Percentiles rank a stretch among this genome's conserved stretches.
phyloP scores from a whole-genome alignment of 805 yeast genomes.

The Saturnispora quitensis region DNA sequence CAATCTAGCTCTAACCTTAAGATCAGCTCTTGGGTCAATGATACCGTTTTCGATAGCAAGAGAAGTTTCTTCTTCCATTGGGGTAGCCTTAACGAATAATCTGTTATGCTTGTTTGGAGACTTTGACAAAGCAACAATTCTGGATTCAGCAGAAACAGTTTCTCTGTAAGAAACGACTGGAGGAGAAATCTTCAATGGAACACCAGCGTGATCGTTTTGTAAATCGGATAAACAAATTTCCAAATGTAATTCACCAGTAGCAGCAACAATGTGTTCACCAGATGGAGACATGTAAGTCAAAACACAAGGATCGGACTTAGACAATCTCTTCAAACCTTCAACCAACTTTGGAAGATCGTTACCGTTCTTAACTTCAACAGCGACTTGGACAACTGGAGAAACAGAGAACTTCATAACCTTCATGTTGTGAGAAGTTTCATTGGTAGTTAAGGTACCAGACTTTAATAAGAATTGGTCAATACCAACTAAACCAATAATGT shows the following conservation, averaged over 20 bases:
- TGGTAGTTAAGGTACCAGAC: constrained; percentile 98
- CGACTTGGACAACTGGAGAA: constrained; percentile 99
- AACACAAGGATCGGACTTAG: constrained; percentile 99
- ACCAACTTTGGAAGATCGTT: constrained; percentile 98
- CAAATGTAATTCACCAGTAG: constrained; percentile 99
- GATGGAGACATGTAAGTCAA: constrained; percentile 77
- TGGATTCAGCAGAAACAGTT: constrained; percentile 89
- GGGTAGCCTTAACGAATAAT: constrained; percentile 95
- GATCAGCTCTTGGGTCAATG: constrained; percentile 91
- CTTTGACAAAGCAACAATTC: constrained; percentile 94
- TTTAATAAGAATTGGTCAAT: constrained; percentile 98
- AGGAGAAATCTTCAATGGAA: constrained; percentile 94
- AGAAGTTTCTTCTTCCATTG: constrained; percentile 88
- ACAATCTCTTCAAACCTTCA: constrained; percentile 99
- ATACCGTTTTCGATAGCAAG: constrained; percentile 89
- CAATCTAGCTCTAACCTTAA: constrained; percentile 98
- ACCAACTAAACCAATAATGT: constrained; percentile 99
- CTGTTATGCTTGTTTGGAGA: constrained; percentile 99
- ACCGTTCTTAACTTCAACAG: constrained; percentile 99
- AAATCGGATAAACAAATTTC: constrained; percentile 95
- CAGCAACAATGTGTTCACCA: constrained; percentile 99
- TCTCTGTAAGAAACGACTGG: constrained; percentile 99
- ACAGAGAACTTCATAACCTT: constrained; percentile 99
- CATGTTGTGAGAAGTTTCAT: constrained; percentile 96
- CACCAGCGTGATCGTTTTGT: constrained; percentile 99